Conservation (phyloP, 2,329 filamentous ascomycete species). For the Pseudogymnoascus sp. region DNA sequence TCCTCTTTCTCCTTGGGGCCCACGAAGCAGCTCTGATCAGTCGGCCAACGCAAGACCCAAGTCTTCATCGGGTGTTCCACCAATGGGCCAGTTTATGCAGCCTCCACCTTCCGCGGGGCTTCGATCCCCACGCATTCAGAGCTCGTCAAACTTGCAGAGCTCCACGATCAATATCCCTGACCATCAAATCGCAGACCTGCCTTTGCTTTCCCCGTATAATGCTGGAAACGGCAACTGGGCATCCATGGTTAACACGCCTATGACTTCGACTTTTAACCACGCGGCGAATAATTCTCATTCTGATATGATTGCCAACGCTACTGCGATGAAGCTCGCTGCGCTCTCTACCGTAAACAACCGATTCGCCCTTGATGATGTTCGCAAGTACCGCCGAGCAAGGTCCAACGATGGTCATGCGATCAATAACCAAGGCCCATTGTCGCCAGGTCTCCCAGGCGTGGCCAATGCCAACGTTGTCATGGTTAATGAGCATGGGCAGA, state of each 20-base stretch:
- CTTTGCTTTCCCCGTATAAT: constrained; percentile 76
- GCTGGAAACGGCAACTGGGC: constrained; percentile 89
- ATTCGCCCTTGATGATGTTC: constrained; percentile 91
- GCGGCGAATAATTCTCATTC: constrained; percentile 57
- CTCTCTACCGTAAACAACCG: constrained; percentile 97
- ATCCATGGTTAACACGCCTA: constrained; percentile 95
- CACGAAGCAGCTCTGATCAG: constrained; percentile 36
- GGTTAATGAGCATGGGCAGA: constrained; percentile 88
- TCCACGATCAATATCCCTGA: constrained; percentile 73
- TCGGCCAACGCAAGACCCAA: constrained; percentile 57
- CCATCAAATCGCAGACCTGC: constrained; percentile 60
- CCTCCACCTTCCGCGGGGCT: constrained; percentile 66
- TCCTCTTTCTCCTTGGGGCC: constrained; percentile 75
- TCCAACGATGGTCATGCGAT: constrained; percentile 71
- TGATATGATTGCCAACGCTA: constrained; percentile 97
- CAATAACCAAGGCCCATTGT: constrained; percentile 52
- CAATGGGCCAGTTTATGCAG: constrained; percentile 94
- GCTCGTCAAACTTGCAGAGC: constrained; percentile 67
- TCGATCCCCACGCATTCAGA: constrained; percentile 67
- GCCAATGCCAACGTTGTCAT: constrained; percentile 76
- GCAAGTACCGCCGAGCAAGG: constrained; percentile 86
- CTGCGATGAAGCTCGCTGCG: constrained; percentile 96
- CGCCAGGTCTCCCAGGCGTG: constrained; percentile 58
- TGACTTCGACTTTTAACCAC: constrained; percentile 74
- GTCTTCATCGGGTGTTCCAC: constrained; percentile 66